A percentile compares a stretch with the other conserved stretches of the same genome.
Evolutionary conservation across 176 grass and related monocot genomes (phyloP).

Genomic region (Oryza glaberrima): DNA sequence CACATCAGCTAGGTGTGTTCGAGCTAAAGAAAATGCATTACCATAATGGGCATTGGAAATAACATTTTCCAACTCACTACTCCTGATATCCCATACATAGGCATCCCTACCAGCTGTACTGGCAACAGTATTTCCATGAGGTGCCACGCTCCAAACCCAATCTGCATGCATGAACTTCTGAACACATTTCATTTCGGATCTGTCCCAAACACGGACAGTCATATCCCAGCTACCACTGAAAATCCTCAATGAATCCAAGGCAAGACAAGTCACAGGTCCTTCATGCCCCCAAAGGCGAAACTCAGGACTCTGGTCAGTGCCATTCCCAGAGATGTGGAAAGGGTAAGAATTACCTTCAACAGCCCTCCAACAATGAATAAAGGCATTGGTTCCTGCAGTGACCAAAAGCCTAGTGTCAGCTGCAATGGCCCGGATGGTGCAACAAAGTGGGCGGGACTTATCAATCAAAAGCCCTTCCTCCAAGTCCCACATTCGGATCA

Average conservation of each 20-base stretch:
- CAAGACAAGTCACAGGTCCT: conserved; percentile 91
- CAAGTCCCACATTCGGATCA: conserved; percentile 86
- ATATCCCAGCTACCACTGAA: conserved; percentile 98
- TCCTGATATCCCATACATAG: conserved; percentile 82
- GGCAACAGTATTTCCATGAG: conserved; percentile 71
- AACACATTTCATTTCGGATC: conserved; percentile 73
- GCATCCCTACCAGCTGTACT: conserved; percentile 74
- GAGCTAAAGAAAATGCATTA: conserved; percentile 69
- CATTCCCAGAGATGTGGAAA: conserved; percentile 60
- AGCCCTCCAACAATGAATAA: conserved; percentile 89
- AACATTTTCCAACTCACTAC: conserved; percentile 53
- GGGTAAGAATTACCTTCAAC: conserved; percentile 61
- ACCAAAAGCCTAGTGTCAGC: conserved; percentile 81
- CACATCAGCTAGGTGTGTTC: conserved; percentile 61
- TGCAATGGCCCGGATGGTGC: conserved; percentile 82
- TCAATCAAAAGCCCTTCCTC: conserved; percentile 82
- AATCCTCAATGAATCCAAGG: conserved; percentile 74
- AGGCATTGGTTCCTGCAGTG: conserved; percentile 78
- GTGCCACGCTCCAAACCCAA: conserved; percentile 81
- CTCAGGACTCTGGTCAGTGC: conserved; percentile 52
- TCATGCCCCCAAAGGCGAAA: conserved; percentile 92
- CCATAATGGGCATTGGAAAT: conserved; percentile 78
- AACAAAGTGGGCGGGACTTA: conserved; percentile 77
- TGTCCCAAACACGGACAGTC: conserved; percentile 85
- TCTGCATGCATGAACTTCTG: conserved; percentile 82